Conservation (phyloP, 345 rosid species). For the Eutrema heterophyllum region DNA sequence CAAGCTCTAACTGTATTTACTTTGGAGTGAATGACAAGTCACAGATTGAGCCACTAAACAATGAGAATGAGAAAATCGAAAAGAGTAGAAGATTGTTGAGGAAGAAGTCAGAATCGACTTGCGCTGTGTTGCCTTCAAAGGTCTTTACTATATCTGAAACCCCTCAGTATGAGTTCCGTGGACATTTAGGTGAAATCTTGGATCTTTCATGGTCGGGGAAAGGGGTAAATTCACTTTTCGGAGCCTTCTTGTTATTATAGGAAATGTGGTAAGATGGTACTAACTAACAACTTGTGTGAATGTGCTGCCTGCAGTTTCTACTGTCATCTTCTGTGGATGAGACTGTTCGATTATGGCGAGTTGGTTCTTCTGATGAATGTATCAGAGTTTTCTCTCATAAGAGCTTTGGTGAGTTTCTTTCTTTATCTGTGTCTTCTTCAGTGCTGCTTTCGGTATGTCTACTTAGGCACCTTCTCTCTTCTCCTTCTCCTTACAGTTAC, state of each 20-base stretch:
- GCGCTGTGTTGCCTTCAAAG: slow-evolving; percentile 62
- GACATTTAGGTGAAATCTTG: slow-evolving; percentile 62
- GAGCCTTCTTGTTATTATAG: not conserved
- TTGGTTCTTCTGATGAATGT: slow-evolving; percentile 51
- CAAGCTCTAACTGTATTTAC: slow-evolving; percentile 39
- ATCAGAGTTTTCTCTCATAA: slow-evolving; percentile 57
- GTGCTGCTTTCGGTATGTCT: not conserved
- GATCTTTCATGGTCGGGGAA: slow-evolving; percentile 79
- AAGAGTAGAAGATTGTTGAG: slow-evolving; percentile 38
- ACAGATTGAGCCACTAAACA: slow-evolving; percentile 40
- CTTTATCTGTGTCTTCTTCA: not conserved
- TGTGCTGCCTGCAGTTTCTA: slow-evolving; percentile 44
- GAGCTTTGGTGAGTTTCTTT: slow-evolving; percentile 46
- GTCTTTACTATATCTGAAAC: slow-evolving; percentile 54
- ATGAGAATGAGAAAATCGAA: slow-evolving; percentile 36
- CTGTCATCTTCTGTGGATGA: slow-evolving; percentile 64
- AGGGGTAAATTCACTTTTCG: slow-evolving; percentile 45
- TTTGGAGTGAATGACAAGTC: slow-evolving; percentile 50
- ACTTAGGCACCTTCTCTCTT: not conserved
- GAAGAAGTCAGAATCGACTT: slow-evolving; percentile 50
- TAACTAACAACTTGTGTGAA: slow-evolving; percentile 8
- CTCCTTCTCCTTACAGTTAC: slow-evolving; percentile 39
- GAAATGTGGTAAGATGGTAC: not conserved
- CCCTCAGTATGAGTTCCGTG: slow-evolving; percentile 64
- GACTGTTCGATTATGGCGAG: slow-evolving; percentile 62